Base-by-base conservation (phyloP, 202 grass and related monocot species). In the Carex arenaria region DNA sequence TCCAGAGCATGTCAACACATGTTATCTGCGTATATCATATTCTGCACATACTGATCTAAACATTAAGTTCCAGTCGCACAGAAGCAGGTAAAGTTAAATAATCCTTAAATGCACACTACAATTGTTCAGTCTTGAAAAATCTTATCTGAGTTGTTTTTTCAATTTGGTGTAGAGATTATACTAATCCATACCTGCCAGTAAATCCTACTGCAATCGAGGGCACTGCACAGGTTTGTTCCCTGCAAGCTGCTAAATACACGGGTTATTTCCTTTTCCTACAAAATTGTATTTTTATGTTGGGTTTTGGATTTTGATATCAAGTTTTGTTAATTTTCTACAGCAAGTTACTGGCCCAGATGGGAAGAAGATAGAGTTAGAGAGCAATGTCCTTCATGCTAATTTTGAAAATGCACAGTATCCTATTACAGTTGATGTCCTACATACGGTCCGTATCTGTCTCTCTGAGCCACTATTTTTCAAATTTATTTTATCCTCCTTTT, bases 361-460 rank as follows among this genome's bases (percentile, higher is more conserved):
- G 34, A 93, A 90, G 69, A 90, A 90, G 78, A 80, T 88, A 54
- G 94, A 93, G 75, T 84, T 84, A 84, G 91, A 91, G 85, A 89
- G 94, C 82, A 97, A 93, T 87, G 91, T 93, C 70, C 91, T 93
- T 89, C 88, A 90, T 34, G 91, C 82, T 54, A 89, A 87, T 80
- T 89, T 97, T 84, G 94, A 97, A 74, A 97, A 93, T 84, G 91
- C 93, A 86, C 91, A 93, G 64, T 97, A 97, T 86, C 87, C 74
- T 78, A 90, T 93, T 59, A 87, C 91, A 61, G 84, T 97, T 83
- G 94, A 97, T 82, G 94, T 93, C 86, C 86, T 97, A 84, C 91
- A 93, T 77, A 97, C 91, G 4, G 94, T 97, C 64, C 85, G 84
- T 71, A 83, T 42, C 23, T 71, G 52, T 84, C 19, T 78, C 53